Base-by-base conservation (phyloP, 768 basidiomycete genomes). In the Heimioporus sp. region DNA sequence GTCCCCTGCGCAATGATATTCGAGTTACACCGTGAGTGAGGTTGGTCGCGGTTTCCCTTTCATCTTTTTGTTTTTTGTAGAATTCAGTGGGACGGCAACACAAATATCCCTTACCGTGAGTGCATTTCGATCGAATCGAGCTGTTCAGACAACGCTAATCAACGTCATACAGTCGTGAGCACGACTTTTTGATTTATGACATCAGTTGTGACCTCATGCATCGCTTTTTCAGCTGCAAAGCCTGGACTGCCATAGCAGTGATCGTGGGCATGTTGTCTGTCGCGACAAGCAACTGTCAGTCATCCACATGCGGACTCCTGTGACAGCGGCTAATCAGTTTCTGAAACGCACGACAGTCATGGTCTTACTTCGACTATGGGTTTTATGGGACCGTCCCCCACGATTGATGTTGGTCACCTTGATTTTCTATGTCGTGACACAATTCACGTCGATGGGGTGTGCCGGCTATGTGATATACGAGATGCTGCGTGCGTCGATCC, bases 321-420 rank as follows among this genome's bases (percentile, higher is more conserved):
- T 28, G 24, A 28, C 24, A 28, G 24, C 24, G 37, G 19, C 53
- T 60, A 39, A 59, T 48, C 53, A 16, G 10, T n/a, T 37, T 12
- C 3, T 20, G 43, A 19, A 44, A 49, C n/a, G 2, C 13, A 1
- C 40, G 20, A 37, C 31, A 75, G 75, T 74, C 52, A 63, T 75
- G 19, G 60, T 76, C 11, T 56, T 76, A 34, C 58, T 75, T n/a
- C 69, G 72, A 2, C 28, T 75, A 9, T 76, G 75, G 75, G 57
- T 70, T 20, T 55, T 74, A 6, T 74, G 74, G 61, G 65, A 63
- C 36, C 61, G 65, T 11, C 35, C 31, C 1, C 62, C 56, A n/a
- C 51, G 53, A 5, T 41, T 75, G 21, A 60, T 74, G 42, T 19
- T 65, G 17, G 49, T 36, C 39, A 74, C 71, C 1, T 46, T 74